phyloP scores from a whole-genome alignment of 768 basidiomycete genomes.

The Boletus vermiculosoides region DNA sequence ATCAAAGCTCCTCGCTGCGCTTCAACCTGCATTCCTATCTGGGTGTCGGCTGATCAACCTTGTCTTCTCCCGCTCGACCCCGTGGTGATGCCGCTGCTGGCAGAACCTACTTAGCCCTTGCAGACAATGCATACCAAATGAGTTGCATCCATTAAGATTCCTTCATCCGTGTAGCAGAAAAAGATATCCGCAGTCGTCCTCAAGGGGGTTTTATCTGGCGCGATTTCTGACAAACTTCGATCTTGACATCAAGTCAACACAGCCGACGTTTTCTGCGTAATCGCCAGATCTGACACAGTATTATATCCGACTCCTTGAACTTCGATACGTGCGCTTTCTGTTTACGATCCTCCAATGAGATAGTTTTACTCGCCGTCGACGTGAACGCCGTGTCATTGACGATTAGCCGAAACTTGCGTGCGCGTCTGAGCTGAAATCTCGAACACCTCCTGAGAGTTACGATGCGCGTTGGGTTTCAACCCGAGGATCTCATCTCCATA shows the following conservation, averaged over 20 bases:
- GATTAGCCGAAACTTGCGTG: constrained; percentile 1
- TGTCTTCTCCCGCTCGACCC: not conserved
- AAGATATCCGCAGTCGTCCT: not conserved
- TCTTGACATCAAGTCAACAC: constrained; percentile 3
- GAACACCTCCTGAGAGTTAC: constrained; percentile 3
- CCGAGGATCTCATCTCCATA: constrained; percentile 16
- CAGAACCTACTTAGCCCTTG: not conserved
- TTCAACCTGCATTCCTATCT: not conserved
- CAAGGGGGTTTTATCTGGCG: not conserved
- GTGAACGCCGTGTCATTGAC: not conserved
- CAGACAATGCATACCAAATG: not conserved
- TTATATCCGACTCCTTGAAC: not conserved
- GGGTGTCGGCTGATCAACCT: not conserved
- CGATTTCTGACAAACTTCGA: constrained; percentile 13
- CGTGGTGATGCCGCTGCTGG: not conserved
- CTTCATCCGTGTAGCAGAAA: not conserved
- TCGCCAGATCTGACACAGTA: not conserved
- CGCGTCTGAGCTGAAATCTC: constrained; percentile 8
- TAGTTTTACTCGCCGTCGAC: not conserved
- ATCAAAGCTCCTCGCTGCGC: not conserved
- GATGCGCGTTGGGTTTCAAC: constrained; percentile 6
- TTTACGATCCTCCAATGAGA: constrained; percentile 17
- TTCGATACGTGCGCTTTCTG: constrained; percentile 9
- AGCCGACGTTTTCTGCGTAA: not conserved
- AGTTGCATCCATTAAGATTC: not conserved